Evolutionary conservation across 305 asterid genomes (phyloP).

Genomic region (Solanum hybrid): DNA sequence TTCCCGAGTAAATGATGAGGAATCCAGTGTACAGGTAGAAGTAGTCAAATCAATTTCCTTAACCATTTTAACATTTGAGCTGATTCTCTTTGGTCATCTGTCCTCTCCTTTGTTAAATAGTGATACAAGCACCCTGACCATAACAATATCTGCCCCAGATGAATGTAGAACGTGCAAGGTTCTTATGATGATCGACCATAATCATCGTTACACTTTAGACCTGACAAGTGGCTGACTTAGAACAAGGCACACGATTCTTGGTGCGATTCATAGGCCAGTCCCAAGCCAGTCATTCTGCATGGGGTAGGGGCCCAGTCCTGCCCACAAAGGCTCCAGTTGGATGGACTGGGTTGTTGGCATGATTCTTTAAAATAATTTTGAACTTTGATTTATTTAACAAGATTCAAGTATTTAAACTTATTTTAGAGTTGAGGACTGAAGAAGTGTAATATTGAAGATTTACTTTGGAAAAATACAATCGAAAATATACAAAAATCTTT

Average conservation of each 20-base stretch:
- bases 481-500: neutral
- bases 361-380: neutral
- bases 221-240: neutral
- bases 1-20: conserved; percentile 93
- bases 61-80: neutral
- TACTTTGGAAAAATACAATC: neutral
- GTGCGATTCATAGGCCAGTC: neutral
- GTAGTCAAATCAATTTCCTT: conserved; percentile 3
- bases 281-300: neutral
- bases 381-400: neutral
- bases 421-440: neutral
- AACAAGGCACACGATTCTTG: neutral
- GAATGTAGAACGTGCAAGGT: neutral
- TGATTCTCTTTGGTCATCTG: neutral
- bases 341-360: neutral
- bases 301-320: neutral
- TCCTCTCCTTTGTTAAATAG: neutral
- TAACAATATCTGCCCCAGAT: neutral
- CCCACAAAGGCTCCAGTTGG: neutral
- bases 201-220: neutral
- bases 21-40: conserved; percentile 93
- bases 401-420: neutral
- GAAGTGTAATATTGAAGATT: neutral
- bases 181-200: neutral
- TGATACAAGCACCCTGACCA: neutral